phyloP scores from a whole-genome alignment of 345 rosid species.

The Kandelia obovata region DNA sequence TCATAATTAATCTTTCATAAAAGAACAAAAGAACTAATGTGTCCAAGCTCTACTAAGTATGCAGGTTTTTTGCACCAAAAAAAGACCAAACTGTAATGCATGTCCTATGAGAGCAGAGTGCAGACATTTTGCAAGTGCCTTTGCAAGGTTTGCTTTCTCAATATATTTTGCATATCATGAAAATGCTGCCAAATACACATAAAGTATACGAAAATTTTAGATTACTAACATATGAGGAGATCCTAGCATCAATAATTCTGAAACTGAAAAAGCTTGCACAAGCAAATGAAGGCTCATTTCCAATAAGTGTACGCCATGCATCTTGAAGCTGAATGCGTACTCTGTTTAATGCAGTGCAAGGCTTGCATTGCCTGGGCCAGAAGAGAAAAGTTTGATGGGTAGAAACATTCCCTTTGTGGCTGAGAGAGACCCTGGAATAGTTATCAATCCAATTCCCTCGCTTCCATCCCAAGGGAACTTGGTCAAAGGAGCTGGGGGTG shows the following conservation, averaged over 20 bases:
- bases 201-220: too few species aligned
- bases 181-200: background rate
- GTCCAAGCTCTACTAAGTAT: constrained; percentile 24
- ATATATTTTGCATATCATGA: background rate
- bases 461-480: constrained; percentile 38
- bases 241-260: too few species aligned
- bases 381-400: constrained; percentile 54
- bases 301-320: too few species aligned
- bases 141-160: constrained; percentile 66
- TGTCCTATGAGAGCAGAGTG: constrained; percentile 98
- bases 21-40: constrained; percentile 6
- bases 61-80: constrained; percentile 97
- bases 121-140: constrained; percentile 98
- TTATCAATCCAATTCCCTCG: constrained; percentile 40
- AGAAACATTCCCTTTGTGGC: constrained; percentile 32
- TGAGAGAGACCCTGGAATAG: constrained; percentile 33
- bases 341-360: constrained; percentile 65
- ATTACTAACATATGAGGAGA: too few species aligned
- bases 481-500: constrained; percentile 27
- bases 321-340: constrained; percentile 1
- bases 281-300: too few species aligned
- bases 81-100: constrained; percentile 89
- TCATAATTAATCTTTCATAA: too few species aligned
- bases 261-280: too few species aligned
- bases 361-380: constrained; percentile 85